Conservation (phyloP, 495 filamentous ascomycete species). For the Talaromyces proteolyticus region DNA sequence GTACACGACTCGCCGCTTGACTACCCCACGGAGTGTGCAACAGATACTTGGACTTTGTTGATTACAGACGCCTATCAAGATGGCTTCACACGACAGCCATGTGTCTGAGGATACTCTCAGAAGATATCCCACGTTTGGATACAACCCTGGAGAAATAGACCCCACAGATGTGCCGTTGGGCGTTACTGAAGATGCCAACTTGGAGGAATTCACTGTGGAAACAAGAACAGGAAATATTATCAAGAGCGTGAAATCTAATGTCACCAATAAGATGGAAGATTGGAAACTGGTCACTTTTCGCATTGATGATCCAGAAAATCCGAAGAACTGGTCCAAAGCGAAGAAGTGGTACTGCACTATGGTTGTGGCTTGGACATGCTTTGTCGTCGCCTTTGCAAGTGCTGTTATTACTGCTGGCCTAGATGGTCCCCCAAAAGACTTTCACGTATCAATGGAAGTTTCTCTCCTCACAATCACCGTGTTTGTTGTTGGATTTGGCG, state of each 20-base stretch:
- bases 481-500: conserved; percentile 75
- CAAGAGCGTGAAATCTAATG: conserved; percentile 43
- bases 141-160: conserved; percentile 14
- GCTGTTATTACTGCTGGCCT: conserved; percentile 65
- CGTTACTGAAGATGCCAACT: conserved; percentile 49
- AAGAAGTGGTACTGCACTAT: conserved; percentile 65
- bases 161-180: conserved; percentile 54
- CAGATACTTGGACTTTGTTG: too few relatives aligned
- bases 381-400: conserved; percentile 60
- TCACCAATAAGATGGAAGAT: conserved; percentile 42
- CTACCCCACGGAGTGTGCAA: too few relatives aligned
- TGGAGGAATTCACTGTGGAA: conserved; percentile 60
- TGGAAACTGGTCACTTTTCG: conserved; percentile 72
- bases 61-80: too few relatives aligned
- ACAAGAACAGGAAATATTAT: conserved; percentile 54
- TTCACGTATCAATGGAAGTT: conserved; percentile 60
- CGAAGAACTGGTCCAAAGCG: conserved; percentile 51
- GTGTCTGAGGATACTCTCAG: background rate
- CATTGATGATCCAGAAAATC: conserved; percentile 54
- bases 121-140: conserved; percentile 19
- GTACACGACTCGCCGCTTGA: too few relatives aligned
- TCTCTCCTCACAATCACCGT: conserved; percentile 61
- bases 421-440: conserved; percentile 49
- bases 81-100: too few relatives aligned
- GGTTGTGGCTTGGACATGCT: conserved; percentile 53